phyloP scores from a whole-genome alignment of 352 stramenopile genomes.

The Globisporangium mamillatum region DNA sequence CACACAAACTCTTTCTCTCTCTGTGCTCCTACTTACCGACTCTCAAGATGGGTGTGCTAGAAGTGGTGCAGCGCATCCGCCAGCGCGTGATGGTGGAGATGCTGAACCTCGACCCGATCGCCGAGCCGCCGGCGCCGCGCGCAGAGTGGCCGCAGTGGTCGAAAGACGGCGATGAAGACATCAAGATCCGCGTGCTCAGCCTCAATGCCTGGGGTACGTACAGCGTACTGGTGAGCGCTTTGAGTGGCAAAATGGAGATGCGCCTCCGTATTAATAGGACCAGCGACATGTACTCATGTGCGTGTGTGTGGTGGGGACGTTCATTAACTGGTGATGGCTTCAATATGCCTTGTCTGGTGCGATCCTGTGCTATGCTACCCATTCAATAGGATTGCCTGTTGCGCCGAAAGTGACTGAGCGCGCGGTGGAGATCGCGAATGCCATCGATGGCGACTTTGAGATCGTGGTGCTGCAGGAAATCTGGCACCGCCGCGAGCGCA shows the following conservation, averaged over 20 bases:
- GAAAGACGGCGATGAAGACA: slow-evolving; percentile 15
- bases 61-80: slow-evolving; percentile 40
- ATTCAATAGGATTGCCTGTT: slow-evolving; percentile 49
- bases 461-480: slow-evolving; percentile 85
- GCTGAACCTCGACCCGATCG: slow-evolving; percentile 56
- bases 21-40: neutral
- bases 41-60: slow-evolving; percentile 29
- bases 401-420: slow-evolving; percentile 69
- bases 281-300: neutral
- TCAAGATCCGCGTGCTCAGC: slow-evolving; percentile 60
- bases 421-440: slow-evolving; percentile 58
- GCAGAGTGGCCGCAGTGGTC: slow-evolving; percentile 30
- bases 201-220: slow-evolving; percentile 72
- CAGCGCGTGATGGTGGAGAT: slow-evolving; percentile 54
- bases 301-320: neutral
- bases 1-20: neutral
- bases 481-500: slow-evolving; percentile 77
- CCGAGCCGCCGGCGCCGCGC: slow-evolving; percentile 37
- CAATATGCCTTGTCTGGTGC: neutral
- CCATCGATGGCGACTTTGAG: slow-evolving; percentile 60
- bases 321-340: neutral
- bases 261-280: neutral
- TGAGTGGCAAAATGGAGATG: neutral
- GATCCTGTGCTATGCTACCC: neutral
- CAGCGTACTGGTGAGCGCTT: slow-evolving; percentile 4